Percentiles rank a stretch among this genome's conserved stretches.
phyloP scores from a whole-genome alignment of 2,329 filamentous ascomycete genomes.

The Ploettnerulaceae sp. region DNA sequence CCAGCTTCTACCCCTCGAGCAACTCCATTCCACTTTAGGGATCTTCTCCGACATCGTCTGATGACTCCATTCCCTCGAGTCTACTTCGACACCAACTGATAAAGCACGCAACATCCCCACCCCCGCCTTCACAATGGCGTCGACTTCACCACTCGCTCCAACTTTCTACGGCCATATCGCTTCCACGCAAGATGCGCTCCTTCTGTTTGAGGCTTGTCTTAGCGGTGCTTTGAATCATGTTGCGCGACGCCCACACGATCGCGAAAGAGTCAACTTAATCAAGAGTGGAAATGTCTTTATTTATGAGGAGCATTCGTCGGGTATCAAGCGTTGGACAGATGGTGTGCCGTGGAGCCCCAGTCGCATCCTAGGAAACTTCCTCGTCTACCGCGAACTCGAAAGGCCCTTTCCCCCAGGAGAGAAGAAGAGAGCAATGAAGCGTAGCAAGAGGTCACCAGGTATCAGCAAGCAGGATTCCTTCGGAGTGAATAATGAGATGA shows the following conservation, averaged over 20 bases:
- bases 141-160: constrained; percentile 16
- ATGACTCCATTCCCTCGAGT: constrained; percentile 14
- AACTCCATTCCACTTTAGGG: constrained; percentile 19
- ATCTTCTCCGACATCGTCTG: constrained; percentile 18
- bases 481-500: constrained; percentile 10
- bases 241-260: constrained; percentile 77
- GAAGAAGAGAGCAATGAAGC: constrained; percentile 77
- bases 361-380: constrained; percentile 90
- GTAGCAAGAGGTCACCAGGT: constrained; percentile 43
- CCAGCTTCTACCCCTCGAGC: too few relatives aligned
- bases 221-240: constrained; percentile 68
- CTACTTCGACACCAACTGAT: constrained; percentile 10
- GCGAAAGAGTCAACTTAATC: constrained; percentile 73
- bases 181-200: constrained; percentile 53
- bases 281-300: constrained; percentile 83
- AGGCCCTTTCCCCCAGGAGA: constrained; percentile 82
- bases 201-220: constrained; percentile 76
- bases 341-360: constrained; percentile 89
- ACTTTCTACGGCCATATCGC: constrained; percentile 23
- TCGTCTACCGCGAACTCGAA: constrained; percentile 98
- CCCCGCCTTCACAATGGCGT: constrained; percentile 10
- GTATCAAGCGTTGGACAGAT: constrained; percentile 93
- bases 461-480: constrained; percentile 29
- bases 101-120: neutral
- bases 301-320: constrained; percentile 79